Conservation (phyloP, 2,329 filamentous ascomycete genomes). For the Decorospora gaudefroyi region DNA sequence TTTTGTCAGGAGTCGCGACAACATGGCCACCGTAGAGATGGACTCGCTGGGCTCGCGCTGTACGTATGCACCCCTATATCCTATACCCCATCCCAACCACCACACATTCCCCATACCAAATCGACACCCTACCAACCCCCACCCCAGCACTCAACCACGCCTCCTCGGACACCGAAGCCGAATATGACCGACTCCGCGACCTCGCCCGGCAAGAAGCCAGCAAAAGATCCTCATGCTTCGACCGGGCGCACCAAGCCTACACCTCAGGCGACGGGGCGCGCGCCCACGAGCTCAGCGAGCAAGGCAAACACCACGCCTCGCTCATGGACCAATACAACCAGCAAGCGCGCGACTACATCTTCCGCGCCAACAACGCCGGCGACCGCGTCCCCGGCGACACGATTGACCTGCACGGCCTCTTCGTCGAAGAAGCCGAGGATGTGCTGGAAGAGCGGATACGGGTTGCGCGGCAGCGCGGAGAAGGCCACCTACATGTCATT, state of each 20-base stretch:
- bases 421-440: conserved; percentile 90
- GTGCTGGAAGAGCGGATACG: conserved; percentile 85
- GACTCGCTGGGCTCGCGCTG: conserved; percentile 44
- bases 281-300: conserved; percentile 82
- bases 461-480: conserved; percentile 71
- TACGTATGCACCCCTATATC: conserved; percentile 18
- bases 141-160: conserved; percentile 44
- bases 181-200: conserved; percentile 89
- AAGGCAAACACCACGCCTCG: conserved; percentile 81
- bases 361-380: conserved; percentile 87
- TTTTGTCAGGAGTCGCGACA: conserved; percentile 17
- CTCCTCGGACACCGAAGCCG: conserved; percentile 62
- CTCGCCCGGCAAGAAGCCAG: conserved; percentile 79
- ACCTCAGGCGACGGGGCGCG: conserved; percentile 75
- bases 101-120: neutral
- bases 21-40: conserved; percentile 43
- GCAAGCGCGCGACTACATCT: conserved; percentile 91
- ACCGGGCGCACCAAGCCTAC: conserved; percentile 73
- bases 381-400: conserved; percentile 77
- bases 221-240: conserved; percentile 78
- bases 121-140: conserved; percentile 5
- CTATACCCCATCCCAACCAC: neutral
- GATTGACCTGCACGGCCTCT: conserved; percentile 93
- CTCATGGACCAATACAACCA: conserved; percentile 88
- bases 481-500: conserved; percentile 88